Percentiles rank a stretch among this genome's conserved stretches.
phyloP scores from a whole-genome alignment of 768 basidiomycete genomes.

The Trametes meyenii region DNA sequence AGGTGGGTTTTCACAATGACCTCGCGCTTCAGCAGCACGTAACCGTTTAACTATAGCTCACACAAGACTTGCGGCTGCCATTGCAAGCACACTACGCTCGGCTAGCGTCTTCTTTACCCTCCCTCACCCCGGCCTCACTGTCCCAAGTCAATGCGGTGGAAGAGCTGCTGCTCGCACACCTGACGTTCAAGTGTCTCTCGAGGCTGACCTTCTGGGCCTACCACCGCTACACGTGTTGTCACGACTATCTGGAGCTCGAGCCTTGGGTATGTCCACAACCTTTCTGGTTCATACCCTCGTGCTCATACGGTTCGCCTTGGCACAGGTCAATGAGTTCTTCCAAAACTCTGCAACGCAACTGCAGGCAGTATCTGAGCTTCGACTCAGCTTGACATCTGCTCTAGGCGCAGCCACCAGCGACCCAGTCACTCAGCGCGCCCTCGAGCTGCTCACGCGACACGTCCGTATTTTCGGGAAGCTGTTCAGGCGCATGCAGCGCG shows the following conservation, averaged over 20 bases:
- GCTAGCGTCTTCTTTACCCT: conserved; percentile 44
- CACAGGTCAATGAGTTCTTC: conserved; percentile 65
- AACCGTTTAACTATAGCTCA: conserved; percentile 45
- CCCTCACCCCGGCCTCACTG: conserved; percentile 41
- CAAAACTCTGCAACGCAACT: conserved; percentile 59
- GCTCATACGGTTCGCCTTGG: conserved; percentile 7
- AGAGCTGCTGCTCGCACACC: conserved; percentile 60
- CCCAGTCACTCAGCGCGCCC: conserved; percentile 44
- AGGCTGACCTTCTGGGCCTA: conserved; percentile 78
- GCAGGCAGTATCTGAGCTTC: conserved; percentile 55
- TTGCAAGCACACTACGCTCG: conserved; percentile 65
- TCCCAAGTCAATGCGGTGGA: conserved; percentile 42
- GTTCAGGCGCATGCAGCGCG: conserved; percentile 74
- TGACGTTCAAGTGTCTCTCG: conserved; percentile 74
- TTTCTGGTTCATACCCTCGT: neutral
- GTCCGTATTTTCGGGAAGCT: conserved; percentile 77
- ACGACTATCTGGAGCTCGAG: conserved; percentile 46
- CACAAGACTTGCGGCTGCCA: conserved; percentile 53
- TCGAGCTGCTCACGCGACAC: conserved; percentile 68
- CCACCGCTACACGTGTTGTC: conserved; percentile 40
- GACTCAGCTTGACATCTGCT: conserved; percentile 54
- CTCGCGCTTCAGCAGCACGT: conserved; percentile 3
- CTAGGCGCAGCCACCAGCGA: conserved; percentile 41
- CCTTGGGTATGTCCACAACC: conserved; percentile 51
- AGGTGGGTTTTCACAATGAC: conserved; percentile 42